These are phyloP conservation scores for Dothideomycetidae sp. DNA, from an alignment of 2,329 filamentous ascomycete species.

Conservation along the genomic window DNA sequence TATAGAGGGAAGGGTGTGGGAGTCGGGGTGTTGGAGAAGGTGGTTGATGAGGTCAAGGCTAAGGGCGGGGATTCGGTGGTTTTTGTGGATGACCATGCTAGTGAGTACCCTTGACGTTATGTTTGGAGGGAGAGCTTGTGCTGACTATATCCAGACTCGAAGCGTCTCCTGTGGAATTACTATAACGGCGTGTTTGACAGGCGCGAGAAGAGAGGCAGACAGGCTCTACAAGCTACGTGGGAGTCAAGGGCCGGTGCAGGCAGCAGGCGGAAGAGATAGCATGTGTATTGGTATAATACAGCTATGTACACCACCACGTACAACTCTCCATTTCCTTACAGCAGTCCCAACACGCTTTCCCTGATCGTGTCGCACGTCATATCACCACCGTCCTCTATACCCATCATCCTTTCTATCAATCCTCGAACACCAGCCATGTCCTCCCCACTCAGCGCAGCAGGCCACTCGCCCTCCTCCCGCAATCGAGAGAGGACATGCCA, in stretches of 20 bases:
- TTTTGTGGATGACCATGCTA: conserved; percentile 66
- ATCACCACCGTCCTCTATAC: too few relatives aligned
- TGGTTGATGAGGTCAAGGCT: conserved; percentile 52
- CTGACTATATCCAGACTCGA: conserved; percentile 24
- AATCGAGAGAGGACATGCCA: conserved; percentile 13
- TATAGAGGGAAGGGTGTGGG: conserved; percentile 63
- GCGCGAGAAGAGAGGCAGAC: conserved; percentile 42
- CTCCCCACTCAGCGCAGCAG: background rate
- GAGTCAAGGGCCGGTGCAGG: conserved; percentile 14
- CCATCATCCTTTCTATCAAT: conserved; percentile 3
- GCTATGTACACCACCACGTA: too few relatives aligned
- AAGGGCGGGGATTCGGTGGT: conserved; percentile 55
- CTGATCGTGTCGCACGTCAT: too few relatives aligned
- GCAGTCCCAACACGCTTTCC: too few relatives aligned
- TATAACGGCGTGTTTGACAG: conserved; percentile 49
- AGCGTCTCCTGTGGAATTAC: conserved; percentile 44
- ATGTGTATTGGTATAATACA: too few relatives aligned
- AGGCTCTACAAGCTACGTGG: conserved; percentile 24
- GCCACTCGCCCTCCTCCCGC: background rate
- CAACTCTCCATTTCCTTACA: too few relatives aligned
- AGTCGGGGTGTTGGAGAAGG: conserved; percentile 55
- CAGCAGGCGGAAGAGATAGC: conserved; percentile 14
- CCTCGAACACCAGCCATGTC: background rate
- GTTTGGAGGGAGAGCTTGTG: background rate
- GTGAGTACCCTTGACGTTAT: conserved; percentile 33